phyloP scores from a whole-genome alignment of 2,329 filamentous ascomycete species.

The Epichloe hybrida region DNA sequence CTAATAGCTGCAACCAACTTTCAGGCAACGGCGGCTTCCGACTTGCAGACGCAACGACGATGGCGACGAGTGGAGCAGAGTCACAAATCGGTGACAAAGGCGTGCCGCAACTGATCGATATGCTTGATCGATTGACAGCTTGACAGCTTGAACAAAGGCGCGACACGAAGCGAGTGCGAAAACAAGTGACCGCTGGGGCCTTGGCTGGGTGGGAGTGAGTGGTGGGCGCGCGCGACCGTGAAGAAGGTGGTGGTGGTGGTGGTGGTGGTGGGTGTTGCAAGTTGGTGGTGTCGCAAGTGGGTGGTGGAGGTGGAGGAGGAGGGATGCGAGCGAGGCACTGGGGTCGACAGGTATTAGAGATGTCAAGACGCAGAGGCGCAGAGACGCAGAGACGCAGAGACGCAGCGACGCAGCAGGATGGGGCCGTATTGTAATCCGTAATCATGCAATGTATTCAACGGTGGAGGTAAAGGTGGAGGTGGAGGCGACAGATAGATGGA shows the following conservation, averaged over 20 bases:
- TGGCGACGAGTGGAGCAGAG: slow-evolving; percentile 5
- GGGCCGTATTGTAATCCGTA: not conserved
- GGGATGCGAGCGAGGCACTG: slow-evolving; percentile 8
- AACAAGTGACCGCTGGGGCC: slow-evolving; percentile 3
- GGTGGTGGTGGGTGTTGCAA: not conserved
- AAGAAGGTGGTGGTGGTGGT: slow-evolving; percentile 1
- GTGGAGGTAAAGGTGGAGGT: not conserved
- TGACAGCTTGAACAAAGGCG: not conserved
- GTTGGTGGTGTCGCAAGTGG: slow-evolving; percentile 7
- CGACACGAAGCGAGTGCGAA: slow-evolving; percentile 1
- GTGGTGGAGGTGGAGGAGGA: slow-evolving; percentile 9
- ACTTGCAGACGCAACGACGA: slow-evolving; percentile 1
- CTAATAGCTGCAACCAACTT: not conserved
- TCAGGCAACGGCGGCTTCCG: not conserved
- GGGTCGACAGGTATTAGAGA: slow-evolving; percentile 3
- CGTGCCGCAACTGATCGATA: slow-evolving; percentile 1
- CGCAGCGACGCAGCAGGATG: not conserved
- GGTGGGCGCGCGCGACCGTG: slow-evolving; percentile 9
- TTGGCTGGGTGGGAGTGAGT: slow-evolving; percentile 8
- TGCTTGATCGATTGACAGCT: not conserved
- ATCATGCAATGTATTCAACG: not conserved
- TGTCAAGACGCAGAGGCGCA: not conserved
- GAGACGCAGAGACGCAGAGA: no score
- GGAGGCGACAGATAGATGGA: slow-evolving; percentile 3
- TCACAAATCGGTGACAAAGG: not conserved